phyloP scores from a whole-genome alignment of 140 eudicot species.

The Cichorium intybus region DNA sequence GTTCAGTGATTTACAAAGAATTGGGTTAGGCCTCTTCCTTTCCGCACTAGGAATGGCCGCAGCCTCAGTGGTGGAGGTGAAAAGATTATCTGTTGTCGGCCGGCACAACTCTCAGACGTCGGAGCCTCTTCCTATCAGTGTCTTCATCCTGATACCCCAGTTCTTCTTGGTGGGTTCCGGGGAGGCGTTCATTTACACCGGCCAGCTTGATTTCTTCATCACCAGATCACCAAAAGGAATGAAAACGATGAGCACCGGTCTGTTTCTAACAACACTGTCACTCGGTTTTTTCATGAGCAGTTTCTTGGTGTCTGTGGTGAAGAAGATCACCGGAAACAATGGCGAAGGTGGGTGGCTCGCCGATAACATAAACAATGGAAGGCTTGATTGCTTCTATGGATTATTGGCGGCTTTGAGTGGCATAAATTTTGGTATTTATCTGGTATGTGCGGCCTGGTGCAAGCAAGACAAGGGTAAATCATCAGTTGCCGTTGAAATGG shows the following conservation, averaged over 20 bases:
- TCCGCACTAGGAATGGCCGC: slow-evolving; percentile 74
- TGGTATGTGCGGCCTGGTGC: slow-evolving; percentile 65
- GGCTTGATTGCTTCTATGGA: slow-evolving; percentile 67
- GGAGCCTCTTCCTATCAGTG: slow-evolving; percentile 60
- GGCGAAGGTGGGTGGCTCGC: slow-evolving; percentile 68
- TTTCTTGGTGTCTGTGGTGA: slow-evolving; percentile 67
- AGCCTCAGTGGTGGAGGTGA: slow-evolving; percentile 58
- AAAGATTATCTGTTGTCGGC: slow-evolving; percentile 55
- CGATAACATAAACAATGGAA: slow-evolving; percentile 63
- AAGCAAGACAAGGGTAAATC: slow-evolving; percentile 33
- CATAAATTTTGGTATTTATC: slow-evolving; percentile 44
- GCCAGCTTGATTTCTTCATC: slow-evolving; percentile 90
- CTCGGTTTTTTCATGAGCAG: slow-evolving; percentile 88
- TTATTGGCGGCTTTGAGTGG: slow-evolving; percentile 49
- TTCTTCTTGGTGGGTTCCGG: slow-evolving; percentile 81
- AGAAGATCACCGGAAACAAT: slow-evolving; percentile 45
- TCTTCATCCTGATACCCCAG: slow-evolving; percentile 74
- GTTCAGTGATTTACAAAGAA: slow-evolving; percentile 62
- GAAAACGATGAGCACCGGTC: slow-evolving; percentile 97
- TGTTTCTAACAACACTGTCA: slow-evolving; percentile 78
- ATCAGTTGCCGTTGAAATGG: slow-evolving; percentile 32
- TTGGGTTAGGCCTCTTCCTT: slow-evolving; percentile 53
- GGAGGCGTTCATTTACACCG: slow-evolving; percentile 90
- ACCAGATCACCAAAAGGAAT: slow-evolving; percentile 89
- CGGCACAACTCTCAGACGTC: not conserved